A percentile compares a stretch with the other conserved stretches of the same genome.
Evolutionary conservation across 1,284 basidiomycete genomes (phyloP).

Genomic region (Ustilago nuda): DNA sequence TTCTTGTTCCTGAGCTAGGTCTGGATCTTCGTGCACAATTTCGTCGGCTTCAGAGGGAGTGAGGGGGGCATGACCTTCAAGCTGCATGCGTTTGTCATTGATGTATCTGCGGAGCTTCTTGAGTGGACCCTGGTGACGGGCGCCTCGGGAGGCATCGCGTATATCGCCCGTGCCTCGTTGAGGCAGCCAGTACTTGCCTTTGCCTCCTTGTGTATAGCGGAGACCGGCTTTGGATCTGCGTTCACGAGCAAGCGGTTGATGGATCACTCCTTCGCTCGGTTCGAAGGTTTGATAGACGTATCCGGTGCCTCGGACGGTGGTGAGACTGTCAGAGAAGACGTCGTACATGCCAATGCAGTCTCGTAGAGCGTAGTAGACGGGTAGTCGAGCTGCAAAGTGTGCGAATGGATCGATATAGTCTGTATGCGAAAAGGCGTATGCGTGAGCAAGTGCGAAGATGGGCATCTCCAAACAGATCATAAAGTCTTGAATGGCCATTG

Average conservation of each 20-base stretch:
- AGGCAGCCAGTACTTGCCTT: constrained; percentile 72
- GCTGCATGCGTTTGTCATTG: constrained; percentile 72
- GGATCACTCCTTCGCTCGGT: constrained; percentile 90
- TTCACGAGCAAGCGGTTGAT: constrained; percentile 70
- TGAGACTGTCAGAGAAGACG: constrained; percentile 84
- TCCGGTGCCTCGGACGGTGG: constrained; percentile 85
- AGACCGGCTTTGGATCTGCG: constrained; percentile 74
- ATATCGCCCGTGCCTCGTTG: constrained; percentile 43
- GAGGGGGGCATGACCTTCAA: constrained; percentile 82
- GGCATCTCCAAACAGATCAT: constrained; percentile 96
- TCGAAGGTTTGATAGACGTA: constrained; percentile 97
- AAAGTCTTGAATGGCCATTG: constrained; percentile 64
- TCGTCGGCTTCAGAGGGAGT: constrained; percentile 77
- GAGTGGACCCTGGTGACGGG: constrained; percentile 69
- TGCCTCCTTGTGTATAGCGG: constrained; percentile 87
- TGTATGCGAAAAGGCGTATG: constrained; percentile 78
- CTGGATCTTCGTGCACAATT: constrained; percentile 75
- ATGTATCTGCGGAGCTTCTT: constrained; percentile 71
- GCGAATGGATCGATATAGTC: constrained; percentile 62
- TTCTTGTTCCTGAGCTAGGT: constrained; percentile 69
- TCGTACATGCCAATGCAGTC: constrained; percentile 82
- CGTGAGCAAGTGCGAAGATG: constrained; percentile 91
- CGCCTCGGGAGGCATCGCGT: constrained; percentile 37
- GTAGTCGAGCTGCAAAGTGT: constrained; percentile 58
- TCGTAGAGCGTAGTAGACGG: constrained; percentile 77